Evolutionary conservation across 106 monocot species (phyloP).

Genomic region (Vanilla planifolia): DNA sequence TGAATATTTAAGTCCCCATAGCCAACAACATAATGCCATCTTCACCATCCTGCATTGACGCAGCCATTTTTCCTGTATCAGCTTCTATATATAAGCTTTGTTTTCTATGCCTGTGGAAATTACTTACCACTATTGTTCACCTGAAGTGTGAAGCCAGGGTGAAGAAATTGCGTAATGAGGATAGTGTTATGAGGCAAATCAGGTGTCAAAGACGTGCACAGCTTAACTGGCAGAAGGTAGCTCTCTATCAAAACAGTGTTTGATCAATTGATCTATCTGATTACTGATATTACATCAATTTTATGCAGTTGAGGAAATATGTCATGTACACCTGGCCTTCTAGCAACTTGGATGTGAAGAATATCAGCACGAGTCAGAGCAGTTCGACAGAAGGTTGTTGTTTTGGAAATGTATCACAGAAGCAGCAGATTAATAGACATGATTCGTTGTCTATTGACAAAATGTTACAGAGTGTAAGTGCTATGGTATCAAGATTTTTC

Average conservation of each 20-base stretch:
- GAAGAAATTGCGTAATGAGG: slow-evolving; percentile 33
- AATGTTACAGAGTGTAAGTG: slow-evolving; percentile 3
- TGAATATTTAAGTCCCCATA: neutral
- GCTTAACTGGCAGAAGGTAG: slow-evolving; percentile 32
- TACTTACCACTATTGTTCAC: neutral
- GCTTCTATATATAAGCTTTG: neutral
- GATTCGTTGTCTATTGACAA: slow-evolving; percentile 9
- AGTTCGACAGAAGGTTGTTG: slow-evolving; percentile 4
- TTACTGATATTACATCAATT: neutral
- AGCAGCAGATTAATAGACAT: slow-evolving; percentile 12
- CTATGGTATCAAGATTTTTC: neutral
- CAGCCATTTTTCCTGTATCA: neutral
- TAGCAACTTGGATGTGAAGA: slow-evolving; percentile 12
- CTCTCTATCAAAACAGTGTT: neutral
- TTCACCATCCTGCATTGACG: neutral
- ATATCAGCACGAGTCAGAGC: neutral
- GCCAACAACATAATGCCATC: neutral
- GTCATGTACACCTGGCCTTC: slow-evolving; percentile 32
- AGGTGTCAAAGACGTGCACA: slow-evolving; percentile 24
- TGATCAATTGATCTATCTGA: neutral
- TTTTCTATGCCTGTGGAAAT: neutral
- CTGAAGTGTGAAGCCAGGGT: slow-evolving; percentile 32
- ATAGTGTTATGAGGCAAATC: slow-evolving; percentile 20
- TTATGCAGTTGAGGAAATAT: slow-evolving; percentile 30
- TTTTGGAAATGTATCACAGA: slow-evolving; percentile 19